phyloP scores from a whole-genome alignment of 805 yeast genomes.

The Tetrapisispora nanseiensis region DNA sequence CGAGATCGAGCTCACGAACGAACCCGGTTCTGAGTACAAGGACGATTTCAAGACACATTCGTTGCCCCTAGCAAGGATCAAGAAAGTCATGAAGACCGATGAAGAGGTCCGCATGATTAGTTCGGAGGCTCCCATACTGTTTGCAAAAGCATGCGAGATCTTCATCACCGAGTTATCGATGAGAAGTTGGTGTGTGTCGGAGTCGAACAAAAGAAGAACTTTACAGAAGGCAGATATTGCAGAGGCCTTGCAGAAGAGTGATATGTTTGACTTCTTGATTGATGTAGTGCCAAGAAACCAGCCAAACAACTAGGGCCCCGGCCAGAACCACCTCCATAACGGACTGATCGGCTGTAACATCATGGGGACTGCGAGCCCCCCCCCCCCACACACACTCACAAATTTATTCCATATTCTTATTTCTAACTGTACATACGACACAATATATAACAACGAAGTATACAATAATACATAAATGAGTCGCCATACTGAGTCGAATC shows the following conservation, averaged over 20 bases:
- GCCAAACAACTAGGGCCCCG: constrained; percentile 11
- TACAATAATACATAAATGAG: no score
- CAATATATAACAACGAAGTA: no score
- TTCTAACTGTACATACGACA: no score
- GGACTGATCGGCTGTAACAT: no score
- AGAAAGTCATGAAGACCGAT: constrained; percentile 96
- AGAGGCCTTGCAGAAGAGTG: constrained; percentile 86
- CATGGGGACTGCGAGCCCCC: no score
- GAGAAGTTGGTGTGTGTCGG: constrained; percentile 99
- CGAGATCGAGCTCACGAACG: constrained; percentile 46
- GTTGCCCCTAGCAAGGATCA: constrained; percentile 89
- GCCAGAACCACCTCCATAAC: no score
- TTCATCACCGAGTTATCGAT: constrained; percentile 94
- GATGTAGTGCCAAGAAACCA: constrained; percentile 78
- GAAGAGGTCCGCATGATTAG: constrained; percentile 95
- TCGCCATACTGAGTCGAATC: no score
- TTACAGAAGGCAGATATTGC: constrained; percentile 91
- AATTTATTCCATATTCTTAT: no score
- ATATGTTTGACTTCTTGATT: constrained; percentile 94
- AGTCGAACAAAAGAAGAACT: constrained; percentile 89
- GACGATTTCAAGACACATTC: constrained; percentile 93
- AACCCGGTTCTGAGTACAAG: constrained; percentile 48
- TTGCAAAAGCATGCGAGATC: constrained; percentile 96
- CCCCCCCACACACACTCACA: no score
- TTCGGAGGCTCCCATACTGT: constrained; percentile 95